Evolutionary conservation across 2,329 filamentous ascomycete species (phyloP), one percentile per base, ranked within the genome.

Genomic region (Cercospora berteroae): DNA sequence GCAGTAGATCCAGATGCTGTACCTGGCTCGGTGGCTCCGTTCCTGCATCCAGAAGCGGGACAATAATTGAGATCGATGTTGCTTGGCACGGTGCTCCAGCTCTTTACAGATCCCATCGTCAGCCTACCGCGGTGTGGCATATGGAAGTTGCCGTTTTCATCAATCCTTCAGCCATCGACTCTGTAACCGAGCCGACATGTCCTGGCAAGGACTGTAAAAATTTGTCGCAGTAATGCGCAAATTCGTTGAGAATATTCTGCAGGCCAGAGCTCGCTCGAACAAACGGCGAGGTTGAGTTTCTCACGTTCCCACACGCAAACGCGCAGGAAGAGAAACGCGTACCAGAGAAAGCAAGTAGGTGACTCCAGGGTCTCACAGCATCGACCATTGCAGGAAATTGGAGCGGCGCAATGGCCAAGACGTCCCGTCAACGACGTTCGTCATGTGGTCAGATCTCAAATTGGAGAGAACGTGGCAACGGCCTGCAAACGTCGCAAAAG

Each of bases 41-140:
- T 25, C 61, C 50, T 63, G 61, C 61, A 55, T 62, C 2, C 27
- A 44, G 16, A 60, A 25, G 31, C 31, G 39, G 33, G 36, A 23
- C 18, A 42, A 60, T 42, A 27, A 60, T 60, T 60, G 58, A 60
- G 58, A 44, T 50, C 33, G 59, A 61, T 48, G 59, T 44, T 16
- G 59, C 59, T 61, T 61, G 36, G 36, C 33, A 29, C 20, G 13
- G 57, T 23, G 27, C 33, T 44, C 20, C 16, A 39, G 31, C 33
- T 44, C 18, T 29, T 39, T 20, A 29, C 39, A 27, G 31, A 42
- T 44, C 20, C 50, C n/a, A 18, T 25, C 18, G 16, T 20, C n/a
- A 39, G 31, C 31, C 50, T 39, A 55, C 50, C 48, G 60, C 60
- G 60, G 60, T 48, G 31, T 42, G 31, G 39, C 23, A 31, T 16